phyloP scores from a whole-genome alignment of 371 early-diverging fungal species.

The Zopfochytrium polystomum region DNA sequence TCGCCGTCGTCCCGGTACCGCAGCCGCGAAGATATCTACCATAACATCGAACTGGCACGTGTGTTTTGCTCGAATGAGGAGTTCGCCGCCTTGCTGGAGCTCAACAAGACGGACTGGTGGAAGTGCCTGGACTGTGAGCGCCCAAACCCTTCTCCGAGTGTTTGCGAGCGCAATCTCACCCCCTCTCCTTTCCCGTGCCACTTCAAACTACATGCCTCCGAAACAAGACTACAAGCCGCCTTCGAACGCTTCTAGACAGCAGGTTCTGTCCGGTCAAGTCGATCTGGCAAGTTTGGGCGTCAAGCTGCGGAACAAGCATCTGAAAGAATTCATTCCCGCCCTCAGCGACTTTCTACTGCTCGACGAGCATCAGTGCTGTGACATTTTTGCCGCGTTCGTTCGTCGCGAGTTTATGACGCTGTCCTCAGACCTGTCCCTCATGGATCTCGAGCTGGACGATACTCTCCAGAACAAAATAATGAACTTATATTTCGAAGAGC shows the following conservation, averaged over 20 bases:
- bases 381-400: slow-evolving; percentile 9
- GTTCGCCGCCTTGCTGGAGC: not conserved
- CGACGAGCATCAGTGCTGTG: slow-evolving; percentile 28
- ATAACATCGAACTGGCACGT: no score
- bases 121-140: slow-evolving; percentile 1
- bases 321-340: slow-evolving; percentile 13
- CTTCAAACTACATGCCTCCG: no score
- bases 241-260: no score
- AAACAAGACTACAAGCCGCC: no score
- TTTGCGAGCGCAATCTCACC: not conserved
- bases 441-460: slow-evolving; percentile 7
- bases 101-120: not conserved
- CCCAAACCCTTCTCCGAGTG: not conserved
- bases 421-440: not conserved
- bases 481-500: slow-evolving; percentile 33
- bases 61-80: slow-evolving; percentile 6
- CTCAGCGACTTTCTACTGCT: slow-evolving; percentile 26
- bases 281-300: not conserved
- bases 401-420: slow-evolving; percentile 6
- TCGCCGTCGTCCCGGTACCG: no score
- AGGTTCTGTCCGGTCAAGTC: not conserved
- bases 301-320: slow-evolving; percentile 4
- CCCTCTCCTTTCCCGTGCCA: no score
- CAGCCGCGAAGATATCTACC: no score
- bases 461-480: slow-evolving; percentile 22